Conservation (phyloP, 148 eudicot genomes). For the Arbutus unedo region DNA sequence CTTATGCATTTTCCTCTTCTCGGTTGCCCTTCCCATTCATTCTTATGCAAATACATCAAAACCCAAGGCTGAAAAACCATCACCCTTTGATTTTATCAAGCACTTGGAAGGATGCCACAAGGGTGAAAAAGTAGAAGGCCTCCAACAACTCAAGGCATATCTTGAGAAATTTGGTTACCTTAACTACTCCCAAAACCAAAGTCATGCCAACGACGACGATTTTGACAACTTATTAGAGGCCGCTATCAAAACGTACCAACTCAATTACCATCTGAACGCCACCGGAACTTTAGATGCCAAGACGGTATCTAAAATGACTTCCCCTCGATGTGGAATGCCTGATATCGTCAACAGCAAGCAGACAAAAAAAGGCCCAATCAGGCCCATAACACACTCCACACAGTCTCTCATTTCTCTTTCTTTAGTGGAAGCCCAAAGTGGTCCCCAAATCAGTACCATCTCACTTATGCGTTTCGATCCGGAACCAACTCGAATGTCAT, state of each 20-base stretch:
- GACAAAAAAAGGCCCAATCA: slow-evolving; percentile 6
- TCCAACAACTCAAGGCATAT: no score
- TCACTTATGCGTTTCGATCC: neutral
- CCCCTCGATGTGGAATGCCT: slow-evolving; percentile 24
- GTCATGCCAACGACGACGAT: slow-evolving; percentile 1
- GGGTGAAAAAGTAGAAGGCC: no score
- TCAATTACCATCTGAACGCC: slow-evolving; percentile 18
- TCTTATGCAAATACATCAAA: no score
- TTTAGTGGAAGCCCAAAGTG: slow-evolving; percentile 14
- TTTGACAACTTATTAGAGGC: slow-evolving; percentile 29
- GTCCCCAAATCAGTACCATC: neutral
- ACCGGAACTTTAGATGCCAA: slow-evolving; percentile 19
- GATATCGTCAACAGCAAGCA: slow-evolving; percentile 12
- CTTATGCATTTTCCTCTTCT: neutral
- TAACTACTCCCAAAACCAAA: neutral
- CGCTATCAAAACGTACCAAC: slow-evolving; percentile 22
- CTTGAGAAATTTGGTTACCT: no score
- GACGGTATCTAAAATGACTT: slow-evolving; percentile 15
- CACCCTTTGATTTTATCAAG: no score
- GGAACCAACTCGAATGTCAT: neutral
- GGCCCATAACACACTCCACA: neutral
- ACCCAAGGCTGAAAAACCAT: no score
- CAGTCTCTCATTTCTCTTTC: slow-evolving; percentile 18
- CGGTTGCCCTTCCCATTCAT: no score
- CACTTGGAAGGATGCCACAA: no score